Base-by-base conservation (phyloP, 345 rosid genomes). In the Linum trigynum region DNA sequence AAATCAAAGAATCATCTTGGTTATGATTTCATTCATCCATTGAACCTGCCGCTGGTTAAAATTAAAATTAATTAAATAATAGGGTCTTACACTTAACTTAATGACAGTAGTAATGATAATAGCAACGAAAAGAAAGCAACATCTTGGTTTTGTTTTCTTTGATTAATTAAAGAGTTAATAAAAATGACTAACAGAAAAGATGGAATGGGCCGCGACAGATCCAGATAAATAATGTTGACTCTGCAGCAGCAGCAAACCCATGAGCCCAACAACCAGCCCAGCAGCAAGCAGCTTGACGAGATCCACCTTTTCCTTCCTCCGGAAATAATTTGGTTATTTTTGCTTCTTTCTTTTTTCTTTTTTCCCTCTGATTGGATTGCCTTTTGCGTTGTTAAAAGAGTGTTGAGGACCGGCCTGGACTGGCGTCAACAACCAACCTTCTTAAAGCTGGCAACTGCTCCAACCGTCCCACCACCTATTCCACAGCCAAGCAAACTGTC, bases 381-480 rank as follows among this genome's bases (percentile, higher is more conserved):
- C 50, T 43, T 43, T 43, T 43, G 53, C 11, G 32, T 23, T 23
- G 32, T 23, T 23, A 23, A 23, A 23, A 23, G 0, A 23, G 32
- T 23, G 32, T 23, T 23, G 32, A 23, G 32, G 32, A 23, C 32
- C 32, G 32, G 32, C 32, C 32, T 23, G 32, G 32, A 23, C 32
- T 7, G 11, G 53, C 53, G 7, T 48, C 14, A 48, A 48, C 50
- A 39, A 8, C 50, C 38, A 59, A 59, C 50, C 50, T 12, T 39
- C 17, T 39, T 41, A 62, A 39, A 8, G 16, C 50, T 43, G 12
- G 39, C 65, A 62, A 15, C 51, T 39, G 51, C 42, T 39, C 50
- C 64, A 61, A 61, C 45, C 15, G 64, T 61, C 38, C 50, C 50
- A 43, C 50, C 53, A 48, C 65, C 65, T 62, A 62, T 41, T 62